phyloP scores from a whole-genome alignment of 208 protist genomes.

The Naegleria gruberi region DNA sequence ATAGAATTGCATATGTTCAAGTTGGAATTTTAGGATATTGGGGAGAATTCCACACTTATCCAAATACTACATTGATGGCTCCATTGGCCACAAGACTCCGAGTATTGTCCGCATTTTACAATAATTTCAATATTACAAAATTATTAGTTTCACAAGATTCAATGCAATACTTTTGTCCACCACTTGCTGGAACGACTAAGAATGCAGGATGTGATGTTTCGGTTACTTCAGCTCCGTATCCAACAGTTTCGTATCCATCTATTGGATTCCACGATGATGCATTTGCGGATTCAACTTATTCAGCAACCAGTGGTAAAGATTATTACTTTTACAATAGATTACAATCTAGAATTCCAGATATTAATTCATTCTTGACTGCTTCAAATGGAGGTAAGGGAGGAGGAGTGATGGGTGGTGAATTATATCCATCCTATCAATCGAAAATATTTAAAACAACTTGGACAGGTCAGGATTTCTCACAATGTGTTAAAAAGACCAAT shows the following conservation, averaged over 20 bases:
- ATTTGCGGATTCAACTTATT: not conserved
- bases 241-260: not conserved
- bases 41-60: slow-evolving; percentile 27
- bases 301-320: not conserved
- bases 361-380: not conserved
- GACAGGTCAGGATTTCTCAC: not conserved
- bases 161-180: not conserved
- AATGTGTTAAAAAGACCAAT: not conserved
- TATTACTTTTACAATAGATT: slow-evolving; percentile 7
- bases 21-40: slow-evolving; percentile 24
- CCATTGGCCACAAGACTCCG: not conserved
- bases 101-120: not conserved
- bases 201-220: not conserved
- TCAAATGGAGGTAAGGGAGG: not conserved
- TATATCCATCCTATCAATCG: not conserved
- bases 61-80: slow-evolving; percentile 21
- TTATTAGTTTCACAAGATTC: slow-evolving; percentile 21
- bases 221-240: not conserved
- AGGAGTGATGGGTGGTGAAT: not conserved
- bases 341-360: slow-evolving; percentile 6
- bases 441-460: not conserved
- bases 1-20: slow-evolving; percentile 5
- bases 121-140: not conserved
- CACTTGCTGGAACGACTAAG: not conserved
- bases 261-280: slow-evolving; percentile 23